Evolutionary conservation across 78 protist species (phyloP).

Genomic region (Bodo saltans): DNA sequence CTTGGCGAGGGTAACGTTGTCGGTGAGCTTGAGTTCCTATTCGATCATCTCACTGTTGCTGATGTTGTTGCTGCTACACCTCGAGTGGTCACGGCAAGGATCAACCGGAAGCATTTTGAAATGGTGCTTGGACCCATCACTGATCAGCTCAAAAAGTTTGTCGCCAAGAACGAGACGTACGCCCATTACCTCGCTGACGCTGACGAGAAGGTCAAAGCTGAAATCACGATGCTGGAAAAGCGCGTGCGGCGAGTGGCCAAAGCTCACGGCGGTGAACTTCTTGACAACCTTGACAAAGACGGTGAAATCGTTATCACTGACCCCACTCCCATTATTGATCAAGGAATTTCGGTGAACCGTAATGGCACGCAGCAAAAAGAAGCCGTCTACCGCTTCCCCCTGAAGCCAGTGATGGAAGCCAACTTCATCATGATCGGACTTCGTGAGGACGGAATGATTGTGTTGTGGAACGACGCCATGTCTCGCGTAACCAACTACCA

Average conservation of each 20-base stretch:
- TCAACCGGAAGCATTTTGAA: slow-evolving; percentile 14
- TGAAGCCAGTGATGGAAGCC: background rate
- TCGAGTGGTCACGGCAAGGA: background rate
- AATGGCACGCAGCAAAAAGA: background rate
- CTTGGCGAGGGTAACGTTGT: background rate
- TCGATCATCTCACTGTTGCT: slow-evolving; percentile 10
- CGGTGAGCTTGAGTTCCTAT: slow-evolving; percentile 35
- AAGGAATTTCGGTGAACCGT: background rate
- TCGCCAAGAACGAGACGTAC: background rate
- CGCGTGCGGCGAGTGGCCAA: background rate
- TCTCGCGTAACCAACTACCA: background rate
- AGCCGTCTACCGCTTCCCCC: background rate
- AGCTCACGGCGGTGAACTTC: background rate
- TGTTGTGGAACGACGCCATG: background rate
- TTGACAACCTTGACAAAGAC: background rate
- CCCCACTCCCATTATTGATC: no score
- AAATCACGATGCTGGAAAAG: background rate
- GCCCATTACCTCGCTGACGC: background rate
- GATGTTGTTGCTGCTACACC: slow-evolving; percentile 5
- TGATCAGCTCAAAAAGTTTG: background rate
- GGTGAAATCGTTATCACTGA: background rate
- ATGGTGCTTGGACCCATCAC: slow-evolving; percentile 13
- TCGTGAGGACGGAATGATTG: background rate
- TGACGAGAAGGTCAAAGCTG: background rate
- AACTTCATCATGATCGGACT: background rate